phyloP scores from a whole-genome alignment of 2,329 filamentous ascomycete species.

The Cercospora zeae-maydis region DNA sequence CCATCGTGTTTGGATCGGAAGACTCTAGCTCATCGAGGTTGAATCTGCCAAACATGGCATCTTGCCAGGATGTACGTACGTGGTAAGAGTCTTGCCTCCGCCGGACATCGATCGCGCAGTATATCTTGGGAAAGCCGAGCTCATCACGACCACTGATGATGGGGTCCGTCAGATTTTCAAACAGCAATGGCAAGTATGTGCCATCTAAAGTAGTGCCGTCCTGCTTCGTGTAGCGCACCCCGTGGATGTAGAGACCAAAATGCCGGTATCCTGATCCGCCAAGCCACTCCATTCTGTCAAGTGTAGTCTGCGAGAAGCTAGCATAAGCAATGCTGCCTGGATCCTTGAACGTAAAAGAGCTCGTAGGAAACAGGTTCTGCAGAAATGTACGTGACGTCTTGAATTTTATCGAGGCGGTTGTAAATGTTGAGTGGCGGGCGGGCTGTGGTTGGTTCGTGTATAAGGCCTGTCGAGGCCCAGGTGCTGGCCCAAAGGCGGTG shows the following conservation, averaged over 20 bases:
- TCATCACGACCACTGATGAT: conserved; percentile 60
- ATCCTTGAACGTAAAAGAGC: conserved; percentile 37
- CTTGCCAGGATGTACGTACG: conserved; percentile 21
- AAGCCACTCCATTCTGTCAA: conserved; percentile 56
- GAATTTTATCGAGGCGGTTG: conserved; percentile 42
- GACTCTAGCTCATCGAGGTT: conserved; percentile 15
- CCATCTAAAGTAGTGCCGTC: conserved; percentile 50
- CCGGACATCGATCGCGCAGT: conserved; percentile 30
- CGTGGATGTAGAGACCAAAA: conserved; percentile 61
- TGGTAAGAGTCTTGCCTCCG: conserved; percentile 11
- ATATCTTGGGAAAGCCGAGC: conserved; percentile 57
- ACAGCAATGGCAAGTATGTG: conserved; percentile 55
- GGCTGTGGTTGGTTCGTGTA: conserved; percentile 22
- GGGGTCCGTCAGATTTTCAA: conserved; percentile 58
- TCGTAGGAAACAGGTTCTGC: conserved; percentile 41
- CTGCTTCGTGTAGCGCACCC: conserved; percentile 54
- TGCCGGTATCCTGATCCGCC: conserved; percentile 58
- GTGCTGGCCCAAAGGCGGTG: conserved; percentile 41
- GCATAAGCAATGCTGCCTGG: conserved; percentile 41
- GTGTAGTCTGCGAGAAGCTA: conserved; percentile 39
- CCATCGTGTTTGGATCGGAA: conserved; percentile 1
- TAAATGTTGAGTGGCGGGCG: conserved; percentile 30
- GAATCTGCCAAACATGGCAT: conserved; percentile 17
- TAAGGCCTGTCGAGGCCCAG: conserved; percentile 38
- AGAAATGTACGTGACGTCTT: conserved; percentile 41